phyloP scores from a whole-genome alignment of 2,329 filamentous ascomycete species.

The Fusarium keratoplasticum region DNA sequence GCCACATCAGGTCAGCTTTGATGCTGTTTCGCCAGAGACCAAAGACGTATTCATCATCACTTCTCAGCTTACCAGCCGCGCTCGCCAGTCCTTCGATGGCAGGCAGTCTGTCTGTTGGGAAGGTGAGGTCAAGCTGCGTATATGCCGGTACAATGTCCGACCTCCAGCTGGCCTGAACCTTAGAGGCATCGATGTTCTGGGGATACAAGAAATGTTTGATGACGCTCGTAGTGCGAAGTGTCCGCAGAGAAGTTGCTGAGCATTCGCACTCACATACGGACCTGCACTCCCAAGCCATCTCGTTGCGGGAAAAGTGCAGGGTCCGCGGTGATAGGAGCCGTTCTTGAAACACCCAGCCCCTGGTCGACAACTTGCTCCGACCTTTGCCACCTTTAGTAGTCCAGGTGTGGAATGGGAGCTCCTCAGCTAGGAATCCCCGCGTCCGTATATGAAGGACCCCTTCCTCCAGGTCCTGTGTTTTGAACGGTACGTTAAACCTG shows the following conservation, averaged over 20 bases:
- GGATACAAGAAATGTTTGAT: neutral
- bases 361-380: neutral
- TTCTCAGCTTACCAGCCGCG: neutral
- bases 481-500: neutral
- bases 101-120: neutral
- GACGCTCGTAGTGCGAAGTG: neutral
- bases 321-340: neutral
- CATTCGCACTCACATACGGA: neutral
- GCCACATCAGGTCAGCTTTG: neutral
- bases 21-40: neutral
- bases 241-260: neutral
- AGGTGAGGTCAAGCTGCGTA: neutral
- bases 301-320: neutral
- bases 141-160: neutral
- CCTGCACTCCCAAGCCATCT: neutral
- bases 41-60: neutral
- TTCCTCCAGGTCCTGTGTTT: neutral
- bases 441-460: neutral
- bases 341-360: slow-evolving; percentile 1
- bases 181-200: neutral
- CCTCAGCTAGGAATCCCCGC: neutral
- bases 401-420: neutral
- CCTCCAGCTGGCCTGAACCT: neutral
- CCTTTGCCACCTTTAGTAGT: neutral
- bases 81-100: neutral